phyloP scores from a whole-genome alignment of 768 basidiomycete genomes.

The Lenzites betulinus region DNA sequence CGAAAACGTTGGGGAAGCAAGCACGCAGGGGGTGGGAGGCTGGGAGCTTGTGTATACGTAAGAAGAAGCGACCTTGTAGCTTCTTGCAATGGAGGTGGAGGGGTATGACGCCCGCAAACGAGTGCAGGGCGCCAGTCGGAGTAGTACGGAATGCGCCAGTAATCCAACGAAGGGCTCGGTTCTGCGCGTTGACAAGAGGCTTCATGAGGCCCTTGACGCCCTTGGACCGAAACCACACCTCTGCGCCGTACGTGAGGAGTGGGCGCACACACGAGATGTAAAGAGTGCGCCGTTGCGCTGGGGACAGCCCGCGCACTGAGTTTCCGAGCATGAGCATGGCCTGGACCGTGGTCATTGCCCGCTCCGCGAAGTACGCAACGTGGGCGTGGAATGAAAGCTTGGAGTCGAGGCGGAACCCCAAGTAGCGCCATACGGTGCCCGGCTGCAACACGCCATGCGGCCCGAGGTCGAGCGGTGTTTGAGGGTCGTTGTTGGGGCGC shows the following conservation, averaged over 20 bases:
- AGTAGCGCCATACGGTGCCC: too few relatives aligned
- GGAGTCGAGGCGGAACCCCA: slow-evolving; percentile 22
- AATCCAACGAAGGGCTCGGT: not conserved
- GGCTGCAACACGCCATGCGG: too few relatives aligned
- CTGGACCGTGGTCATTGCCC: slow-evolving; percentile 13
- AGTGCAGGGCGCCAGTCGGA: not conserved
- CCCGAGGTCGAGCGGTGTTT: too few relatives aligned
- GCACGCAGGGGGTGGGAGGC: too few relatives aligned
- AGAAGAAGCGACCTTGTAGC: too few relatives aligned
- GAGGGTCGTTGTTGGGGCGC: too few relatives aligned
- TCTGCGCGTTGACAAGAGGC: not conserved
- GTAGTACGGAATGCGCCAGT: slow-evolving; percentile 1
- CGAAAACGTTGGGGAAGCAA: too few relatives aligned
- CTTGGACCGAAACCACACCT: slow-evolving; percentile 19
- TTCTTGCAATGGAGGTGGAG: not conserved
- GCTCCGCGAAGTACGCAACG: slow-evolving; percentile 11
- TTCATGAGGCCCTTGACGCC: not conserved
- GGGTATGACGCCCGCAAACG: not conserved
- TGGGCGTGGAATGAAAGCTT: slow-evolving; percentile 17
- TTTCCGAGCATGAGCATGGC: slow-evolving; percentile 21
- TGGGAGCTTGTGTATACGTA: too few relatives aligned
- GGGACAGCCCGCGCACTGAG: slow-evolving; percentile 20
- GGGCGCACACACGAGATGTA: slow-evolving; percentile 24
- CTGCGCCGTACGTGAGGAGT: slow-evolving; percentile 22
- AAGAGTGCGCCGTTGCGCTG: slow-evolving; percentile 14